Base-by-base conservation (phyloP, 495 filamentous ascomycete genomes). In the Lasiosphaeriaceae sp. region DNA sequence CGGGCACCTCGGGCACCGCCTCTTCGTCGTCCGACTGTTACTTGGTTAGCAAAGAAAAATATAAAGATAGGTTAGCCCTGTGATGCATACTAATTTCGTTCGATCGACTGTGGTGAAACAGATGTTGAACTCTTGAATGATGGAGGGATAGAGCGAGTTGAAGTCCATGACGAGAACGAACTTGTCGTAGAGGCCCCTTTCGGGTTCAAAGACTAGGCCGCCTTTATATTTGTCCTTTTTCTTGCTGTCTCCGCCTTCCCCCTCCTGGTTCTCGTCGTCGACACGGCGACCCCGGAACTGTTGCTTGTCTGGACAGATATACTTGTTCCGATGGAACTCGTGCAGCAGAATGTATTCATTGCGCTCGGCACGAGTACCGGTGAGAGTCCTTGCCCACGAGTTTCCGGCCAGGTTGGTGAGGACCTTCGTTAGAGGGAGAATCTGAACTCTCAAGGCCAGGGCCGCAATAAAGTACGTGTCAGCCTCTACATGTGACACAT, bases 151-250 rank as follows among this genome's bases (percentile, higher is more conserved):
- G 63, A 98, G 77, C 71, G 91, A 96, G 82, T 98, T 98, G 77
- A 97, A 98, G 76, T 98, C 94, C 94, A 98, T 98, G 68, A 98
- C 94, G 20, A 98, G 82, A 26, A 98, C 86, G 65, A 93, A 96
- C 71, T 90, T 92, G 77, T 98, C 95, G 66, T 97, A 97, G 22
- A 98, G 80, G 9, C 95, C 94, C 69, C 90, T 97, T 71, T 97
- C 93, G 14, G 94, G 94, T 67, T 98, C 94, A 63, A 98, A 98
- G 56, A 98, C 94, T 43, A 98, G 81, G 77, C 94, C 94, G 66
- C 94, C 94, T 74, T 98, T 97, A 75, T 87, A 98, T 70, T 97
- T 98, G 71, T 98, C 94, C 69, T 96, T 98, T 80, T 97, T 98
- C 74, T 91, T 94, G 39, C 71, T 77, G 64, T 89, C 89, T 2